Evolutionary conservation across 352 stramenopile species (phyloP).

Genomic region (Pythium periplocum): DNA sequence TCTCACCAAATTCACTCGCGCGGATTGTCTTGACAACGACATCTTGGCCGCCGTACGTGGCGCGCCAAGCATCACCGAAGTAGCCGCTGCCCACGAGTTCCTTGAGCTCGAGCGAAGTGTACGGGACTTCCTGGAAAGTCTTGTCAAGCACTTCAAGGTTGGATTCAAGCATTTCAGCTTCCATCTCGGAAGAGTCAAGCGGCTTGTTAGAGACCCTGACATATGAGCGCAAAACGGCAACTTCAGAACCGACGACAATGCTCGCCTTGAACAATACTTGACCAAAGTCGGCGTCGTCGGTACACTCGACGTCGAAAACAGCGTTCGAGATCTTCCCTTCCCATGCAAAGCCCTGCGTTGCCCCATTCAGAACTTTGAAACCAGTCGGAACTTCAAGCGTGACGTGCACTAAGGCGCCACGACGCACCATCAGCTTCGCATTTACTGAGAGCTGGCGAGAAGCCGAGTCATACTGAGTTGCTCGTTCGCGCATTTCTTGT

Average conservation of each 20-base stretch:
- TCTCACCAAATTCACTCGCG: slow-evolving; percentile 67
- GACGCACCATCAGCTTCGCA: slow-evolving; percentile 62
- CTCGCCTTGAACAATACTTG: slow-evolving; percentile 68
- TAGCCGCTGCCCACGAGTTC: slow-evolving; percentile 70
- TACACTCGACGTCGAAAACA: slow-evolving; percentile 58
- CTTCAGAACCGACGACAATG: slow-evolving; percentile 65
- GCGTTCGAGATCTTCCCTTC: slow-evolving; percentile 62
- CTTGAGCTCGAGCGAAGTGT: slow-evolving; percentile 55
- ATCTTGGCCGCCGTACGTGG: slow-evolving; percentile 52
- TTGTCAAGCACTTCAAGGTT: slow-evolving; percentile 71
- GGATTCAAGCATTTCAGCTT: slow-evolving; percentile 47
- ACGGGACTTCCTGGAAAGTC: slow-evolving; percentile 75
- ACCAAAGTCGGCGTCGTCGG: slow-evolving; percentile 36
- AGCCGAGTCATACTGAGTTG: slow-evolving; percentile 29
- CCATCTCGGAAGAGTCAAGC: slow-evolving; percentile 33
- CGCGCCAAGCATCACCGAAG: slow-evolving; percentile 75
- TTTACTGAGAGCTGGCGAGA: slow-evolving; percentile 46
- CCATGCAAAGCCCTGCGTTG: slow-evolving; percentile 67
- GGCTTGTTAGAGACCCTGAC: slow-evolving; percentile 45
- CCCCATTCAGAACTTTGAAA: slow-evolving; percentile 53
- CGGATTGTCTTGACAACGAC: slow-evolving; percentile 83
- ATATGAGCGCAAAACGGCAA: slow-evolving; percentile 67
- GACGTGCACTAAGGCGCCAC: slow-evolving; percentile 67
- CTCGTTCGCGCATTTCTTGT: slow-evolving; percentile 57
- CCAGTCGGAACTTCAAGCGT: slow-evolving; percentile 58